These are phyloP conservation scores for Physocladia obscura DNA, from an alignment of 192 early-diverging fungal genomes.

Conservation along the genomic window DNA sequence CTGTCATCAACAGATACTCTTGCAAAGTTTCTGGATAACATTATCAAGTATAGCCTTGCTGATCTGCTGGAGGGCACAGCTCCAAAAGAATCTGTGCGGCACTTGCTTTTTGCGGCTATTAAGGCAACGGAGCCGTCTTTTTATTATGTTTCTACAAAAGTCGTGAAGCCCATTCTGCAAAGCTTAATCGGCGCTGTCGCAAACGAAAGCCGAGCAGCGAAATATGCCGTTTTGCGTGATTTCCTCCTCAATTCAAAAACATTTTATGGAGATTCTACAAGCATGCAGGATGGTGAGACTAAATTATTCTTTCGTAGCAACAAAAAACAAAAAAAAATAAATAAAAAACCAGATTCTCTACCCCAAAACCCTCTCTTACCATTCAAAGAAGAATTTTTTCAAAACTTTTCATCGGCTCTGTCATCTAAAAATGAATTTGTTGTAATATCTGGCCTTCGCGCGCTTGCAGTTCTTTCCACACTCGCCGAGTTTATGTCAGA, in stretches of 20 bases:
- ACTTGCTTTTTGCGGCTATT: conserved; percentile 6
- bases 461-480: conserved; percentile 51
- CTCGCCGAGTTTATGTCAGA: background rate
- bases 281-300: conserved; percentile 33
- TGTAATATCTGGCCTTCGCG: conserved; percentile 69
- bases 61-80: background rate
- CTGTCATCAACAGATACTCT: background rate
- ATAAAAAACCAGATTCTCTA: conserved; percentile 34
- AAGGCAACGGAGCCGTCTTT: conserved; percentile 22
- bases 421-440: conserved; percentile 76
- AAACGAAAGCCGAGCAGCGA: background rate
- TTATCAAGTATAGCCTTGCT: background rate
- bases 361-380: conserved; percentile 57
- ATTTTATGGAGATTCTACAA: conserved; percentile 58
- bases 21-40: background rate
- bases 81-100: conserved; percentile 8
- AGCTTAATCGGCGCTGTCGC: background rate
- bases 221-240: conserved; percentile 51
- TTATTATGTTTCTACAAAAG: background rate
- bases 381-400: conserved; percentile 77
- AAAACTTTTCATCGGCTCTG: conserved; percentile 66
- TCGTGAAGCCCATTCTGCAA: conserved; percentile 9
- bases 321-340: too few species aligned
- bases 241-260: conserved; percentile 66
- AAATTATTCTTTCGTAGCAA: too few species aligned